phyloP scores from a whole-genome alignment of 768 basidiomycete genomes.

The Lanmaoa pseudosensibilis region DNA sequence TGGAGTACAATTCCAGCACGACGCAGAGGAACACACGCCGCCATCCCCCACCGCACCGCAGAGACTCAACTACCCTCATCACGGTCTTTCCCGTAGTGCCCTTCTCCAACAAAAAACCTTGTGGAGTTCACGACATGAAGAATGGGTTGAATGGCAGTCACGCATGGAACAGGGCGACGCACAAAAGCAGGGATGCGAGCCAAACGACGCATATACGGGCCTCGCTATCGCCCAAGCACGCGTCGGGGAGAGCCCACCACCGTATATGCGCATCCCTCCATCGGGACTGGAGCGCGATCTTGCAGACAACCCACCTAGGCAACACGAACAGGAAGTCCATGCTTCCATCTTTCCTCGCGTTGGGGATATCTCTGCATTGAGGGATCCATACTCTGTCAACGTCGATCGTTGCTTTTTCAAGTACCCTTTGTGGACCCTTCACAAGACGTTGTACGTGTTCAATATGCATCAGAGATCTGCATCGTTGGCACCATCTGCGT shows the following conservation, averaged over 20 bases:
- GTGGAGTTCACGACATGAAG: constrained; percentile 57
- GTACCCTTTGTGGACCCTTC: constrained; percentile 63
- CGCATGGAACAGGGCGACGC: constrained; percentile 7
- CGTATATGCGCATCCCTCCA: constrained; percentile 20
- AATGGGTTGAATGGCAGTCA: constrained; percentile 44
- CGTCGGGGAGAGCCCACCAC: constrained; percentile 7
- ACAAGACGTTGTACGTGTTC: constrained; percentile 63
- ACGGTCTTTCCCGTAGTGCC: constrained; percentile 62
- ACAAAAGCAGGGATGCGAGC: neutral
- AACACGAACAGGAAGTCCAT: constrained; percentile 16
- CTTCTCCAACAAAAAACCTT: constrained; percentile 61
- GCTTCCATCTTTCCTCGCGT: constrained; percentile 53
- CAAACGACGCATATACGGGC: constrained; percentile 30
- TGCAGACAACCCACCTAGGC: constrained; percentile 1
- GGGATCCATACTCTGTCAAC: constrained; percentile 55
- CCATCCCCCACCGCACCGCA: constrained; percentile 18
- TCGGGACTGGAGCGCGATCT: constrained; percentile 36
- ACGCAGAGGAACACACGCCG: neutral
- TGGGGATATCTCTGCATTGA: constrained; percentile 59
- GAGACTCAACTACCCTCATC: constrained; percentile 52
- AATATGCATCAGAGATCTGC: constrained; percentile 45
- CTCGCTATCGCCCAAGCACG: constrained; percentile 11
- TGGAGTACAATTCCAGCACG: constrained; percentile 2
- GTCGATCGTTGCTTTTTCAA: constrained; percentile 60
- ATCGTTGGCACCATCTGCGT: neutral